A percentile compares a stretch with the other conserved stretches of the same genome.
These are phyloP conservation scores for Colletotrichum brevisporum DNA, from an alignment of 2,329 filamentous ascomycete genomes.

Conservation along the genomic window DNA sequence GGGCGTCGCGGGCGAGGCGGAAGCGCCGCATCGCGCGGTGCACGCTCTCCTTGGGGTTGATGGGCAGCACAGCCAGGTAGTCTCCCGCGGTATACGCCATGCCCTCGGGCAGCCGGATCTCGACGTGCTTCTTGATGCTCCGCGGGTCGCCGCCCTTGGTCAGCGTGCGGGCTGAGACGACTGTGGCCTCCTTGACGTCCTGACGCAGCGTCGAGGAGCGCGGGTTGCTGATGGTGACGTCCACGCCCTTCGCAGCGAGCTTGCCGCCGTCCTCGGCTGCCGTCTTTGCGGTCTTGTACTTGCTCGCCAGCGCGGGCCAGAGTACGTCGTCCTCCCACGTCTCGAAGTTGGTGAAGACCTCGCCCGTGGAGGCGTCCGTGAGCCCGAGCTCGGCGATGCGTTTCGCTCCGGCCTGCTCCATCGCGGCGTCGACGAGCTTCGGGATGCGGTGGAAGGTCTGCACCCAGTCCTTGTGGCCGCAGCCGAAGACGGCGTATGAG, in stretches of 20 bases:
- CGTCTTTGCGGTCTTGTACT: slow-evolving; percentile 59
- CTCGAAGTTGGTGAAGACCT: slow-evolving; percentile 79
- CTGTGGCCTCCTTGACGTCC: slow-evolving; percentile 71
- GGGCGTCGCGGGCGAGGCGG: slow-evolving; percentile 77
- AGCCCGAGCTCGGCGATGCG: slow-evolving; percentile 63
- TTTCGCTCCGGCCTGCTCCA: slow-evolving; percentile 56
- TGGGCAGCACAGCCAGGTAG: slow-evolving; percentile 80
- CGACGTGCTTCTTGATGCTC: slow-evolving; percentile 75
- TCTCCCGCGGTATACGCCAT: slow-evolving; percentile 80
- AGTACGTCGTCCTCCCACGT: slow-evolving; percentile 73
- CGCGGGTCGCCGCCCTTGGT: slow-evolving; percentile 55
- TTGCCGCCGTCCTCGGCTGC: slow-evolving; percentile 41
- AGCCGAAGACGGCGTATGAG: slow-evolving; percentile 77
- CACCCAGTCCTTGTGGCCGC: slow-evolving; percentile 69
- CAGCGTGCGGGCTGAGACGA: slow-evolving; percentile 67
- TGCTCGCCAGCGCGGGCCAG: slow-evolving; percentile 64
- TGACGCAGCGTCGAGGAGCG: slow-evolving; percentile 71
- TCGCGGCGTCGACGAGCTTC: slow-evolving; percentile 69
- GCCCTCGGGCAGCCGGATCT: slow-evolving; percentile 76
- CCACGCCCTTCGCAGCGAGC: slow-evolving; percentile 46
- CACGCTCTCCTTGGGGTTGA: slow-evolving; percentile 76
- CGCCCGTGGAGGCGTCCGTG: slow-evolving; percentile 73
- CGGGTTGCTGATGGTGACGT: slow-evolving; percentile 66
- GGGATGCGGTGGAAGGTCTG: slow-evolving; percentile 78
- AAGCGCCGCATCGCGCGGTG: slow-evolving; percentile 77